A percentile compares a stretch with the other conserved stretches of the same genome.
phyloP scores from a whole-genome alignment of 2,329 filamentous ascomycete species.

The Curvularia lunata region DNA sequence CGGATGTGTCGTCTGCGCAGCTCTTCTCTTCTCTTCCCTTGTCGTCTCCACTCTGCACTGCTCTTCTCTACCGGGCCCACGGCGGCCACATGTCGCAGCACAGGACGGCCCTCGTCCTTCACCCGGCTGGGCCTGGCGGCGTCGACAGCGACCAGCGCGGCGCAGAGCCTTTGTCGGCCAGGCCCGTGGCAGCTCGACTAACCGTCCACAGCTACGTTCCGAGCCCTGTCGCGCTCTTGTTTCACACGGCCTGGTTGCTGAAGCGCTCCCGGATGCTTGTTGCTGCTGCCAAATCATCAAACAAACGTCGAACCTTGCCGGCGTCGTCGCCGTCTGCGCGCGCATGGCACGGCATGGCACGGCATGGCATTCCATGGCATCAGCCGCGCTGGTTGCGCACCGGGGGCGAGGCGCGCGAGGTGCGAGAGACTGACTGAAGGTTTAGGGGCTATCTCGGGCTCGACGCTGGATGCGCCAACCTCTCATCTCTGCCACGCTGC shows the following conservation, averaged over 20 bases:
- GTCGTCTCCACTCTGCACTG: no score
- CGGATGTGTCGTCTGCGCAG: neutral
- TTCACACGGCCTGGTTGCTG: conserved; percentile 40
- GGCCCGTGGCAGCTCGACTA: conserved; percentile 17
- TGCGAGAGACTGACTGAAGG: conserved; percentile 6
- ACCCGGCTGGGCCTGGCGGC: conserved; percentile 31
- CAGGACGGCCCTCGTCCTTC: conserved; percentile 22
- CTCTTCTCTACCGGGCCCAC: conserved; percentile 24
- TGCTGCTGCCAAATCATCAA: conserved; percentile 45
- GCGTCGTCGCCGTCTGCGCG: conserved; percentile 7
- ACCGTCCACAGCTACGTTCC: conserved; percentile 19
- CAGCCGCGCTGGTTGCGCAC: conserved; percentile 5
- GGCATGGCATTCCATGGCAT: no score
- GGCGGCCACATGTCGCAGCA: conserved; percentile 32
- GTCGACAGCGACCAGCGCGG: conserved; percentile 17
- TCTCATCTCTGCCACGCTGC: conserved; percentile 39
- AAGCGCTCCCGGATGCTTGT: conserved; percentile 36
- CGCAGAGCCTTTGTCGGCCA: conserved; percentile 20
- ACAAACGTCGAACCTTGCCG: conserved; percentile 36
- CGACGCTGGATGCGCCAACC: conserved; percentile 34
- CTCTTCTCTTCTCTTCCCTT: neutral
- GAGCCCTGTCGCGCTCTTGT: conserved; percentile 42
- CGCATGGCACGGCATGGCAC: no score
- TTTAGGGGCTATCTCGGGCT: conserved; percentile 43
- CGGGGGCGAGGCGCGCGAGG: neutral